Evolutionary conservation across 2,329 filamentous ascomycete species (phyloP), one percentile per base, ranked within the genome.

Genomic region (Trichoderma polysporum): DNA sequence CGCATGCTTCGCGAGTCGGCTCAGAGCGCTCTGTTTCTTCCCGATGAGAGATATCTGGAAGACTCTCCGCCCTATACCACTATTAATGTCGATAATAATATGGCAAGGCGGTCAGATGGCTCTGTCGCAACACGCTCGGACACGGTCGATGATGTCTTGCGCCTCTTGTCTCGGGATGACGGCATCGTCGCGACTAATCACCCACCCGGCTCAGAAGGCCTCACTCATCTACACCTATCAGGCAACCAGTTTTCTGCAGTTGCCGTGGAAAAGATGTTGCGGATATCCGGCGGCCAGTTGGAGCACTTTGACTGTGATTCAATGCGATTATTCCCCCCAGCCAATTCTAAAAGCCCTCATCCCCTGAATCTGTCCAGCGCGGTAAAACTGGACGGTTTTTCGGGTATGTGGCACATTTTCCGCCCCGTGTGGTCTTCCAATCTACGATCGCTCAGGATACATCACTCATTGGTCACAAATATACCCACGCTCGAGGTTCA

Each of bases 391-490:
- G 71, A 74, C 31, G 85, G 85, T 17, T 74, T 84, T 8, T 70
- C 84, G 10, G 82, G 82, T 8, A 76, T 77, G 4, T 76, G 81
- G 0, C 79, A 86, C 70, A 69, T 84, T 9, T 82, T 87, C 64
- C 80, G 86, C 0, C 85, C 86, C 0, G 81, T 84, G 0, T 76
- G 84, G 59, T 85, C 84, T 1, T 82, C 83, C 1, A 85, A 85
- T 69, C 76, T 89, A 4, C 81, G 83, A 35, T 77, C 77, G 1
- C 75, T 89, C 1, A 81, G 83, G 13, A 77, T 88, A 6, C 87
- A 90, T 60, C 87, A 90, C 72, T 89, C 86, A 0, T 70, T 88
- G 2, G 81, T 89, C 6, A 90, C 87, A 0, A 80, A 82, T 47
- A 78, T 86, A 9, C 84, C 83, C 2, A 82, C 81, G 0, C 69